Percentiles rank a stretch among this genome's conserved stretches.
Conservation (phyloP, 257 asterid genomes). For the Fraxinus anomala region DNA sequence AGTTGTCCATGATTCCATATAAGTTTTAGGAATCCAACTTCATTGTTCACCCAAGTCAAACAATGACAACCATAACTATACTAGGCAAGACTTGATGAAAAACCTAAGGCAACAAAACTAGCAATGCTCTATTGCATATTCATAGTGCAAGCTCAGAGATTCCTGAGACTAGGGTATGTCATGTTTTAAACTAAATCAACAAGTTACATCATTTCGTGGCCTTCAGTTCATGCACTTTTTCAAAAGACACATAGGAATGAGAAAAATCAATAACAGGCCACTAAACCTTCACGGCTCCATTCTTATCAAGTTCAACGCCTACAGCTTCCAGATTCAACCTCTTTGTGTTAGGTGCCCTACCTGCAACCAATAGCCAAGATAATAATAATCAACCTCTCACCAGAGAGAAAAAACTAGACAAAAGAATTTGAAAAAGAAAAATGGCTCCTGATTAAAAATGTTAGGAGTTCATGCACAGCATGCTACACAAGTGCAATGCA, state of each 20-base stretch:
- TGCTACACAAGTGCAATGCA: neutral
- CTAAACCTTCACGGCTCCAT: constrained; percentile 74
- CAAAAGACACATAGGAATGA: neutral
- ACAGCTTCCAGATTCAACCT: constrained; percentile 86
- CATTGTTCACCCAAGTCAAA: neutral
- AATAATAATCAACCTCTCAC: neutral
- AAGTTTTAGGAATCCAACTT: neutral
- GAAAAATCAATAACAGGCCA: neutral
- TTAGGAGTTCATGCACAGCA: neutral
- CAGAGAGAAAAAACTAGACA: neutral
- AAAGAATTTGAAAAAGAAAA: neutral
- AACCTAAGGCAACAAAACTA: too few relatives aligned
- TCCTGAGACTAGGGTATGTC: neutral
- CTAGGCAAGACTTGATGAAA: neutral
- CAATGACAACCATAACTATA: neutral
- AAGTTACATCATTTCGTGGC: neutral
- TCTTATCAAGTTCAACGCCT: constrained; percentile 75
- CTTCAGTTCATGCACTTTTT: neutral
- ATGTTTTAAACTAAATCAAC: neutral
- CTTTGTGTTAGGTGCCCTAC: constrained; percentile 84
- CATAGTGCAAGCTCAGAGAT: neutral
- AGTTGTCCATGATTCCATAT: neutral
- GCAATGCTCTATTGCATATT: too few relatives aligned
- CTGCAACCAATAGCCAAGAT: constrained; percentile 44
- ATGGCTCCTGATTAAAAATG: neutral